A percentile compares a stretch with the other conserved stretches of the same genome.
phyloP scores from a whole-genome alignment of 1,284 basidiomycete species.

The Melampsora larici-populina region DNA sequence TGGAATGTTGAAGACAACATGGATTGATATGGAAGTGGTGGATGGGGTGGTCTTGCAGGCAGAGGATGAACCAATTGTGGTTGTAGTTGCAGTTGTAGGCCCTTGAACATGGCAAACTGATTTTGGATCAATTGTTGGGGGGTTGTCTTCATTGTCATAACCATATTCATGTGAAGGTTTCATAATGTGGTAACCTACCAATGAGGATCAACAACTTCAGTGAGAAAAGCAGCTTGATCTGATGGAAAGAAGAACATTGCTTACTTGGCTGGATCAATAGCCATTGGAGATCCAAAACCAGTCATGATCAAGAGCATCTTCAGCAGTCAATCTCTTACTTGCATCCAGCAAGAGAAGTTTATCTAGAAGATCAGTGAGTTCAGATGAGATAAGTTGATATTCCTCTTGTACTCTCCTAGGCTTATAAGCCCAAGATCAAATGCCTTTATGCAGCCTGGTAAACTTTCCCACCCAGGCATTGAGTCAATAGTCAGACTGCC shows the following conservation, averaged over 20 bases:
- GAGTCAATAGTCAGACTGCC: conserved; percentile 72
- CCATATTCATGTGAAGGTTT: conserved; percentile 80
- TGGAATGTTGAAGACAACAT: no score
- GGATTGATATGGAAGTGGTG: no score
- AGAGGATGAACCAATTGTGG: not conserved
- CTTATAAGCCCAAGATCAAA: conserved; percentile 35
- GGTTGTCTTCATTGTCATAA: conserved; percentile 61
- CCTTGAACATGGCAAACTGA: conserved; percentile 34
- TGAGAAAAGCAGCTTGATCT: conserved; percentile 47
- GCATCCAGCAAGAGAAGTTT: conserved; percentile 60
- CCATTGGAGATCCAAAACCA: conserved; percentile 71
- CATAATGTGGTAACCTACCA: conserved; percentile 67
- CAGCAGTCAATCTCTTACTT: conserved; percentile 58
- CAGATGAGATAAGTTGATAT: conserved; percentile 23
- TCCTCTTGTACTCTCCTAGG: conserved; percentile 24
- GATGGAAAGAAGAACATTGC: conserved; percentile 45
- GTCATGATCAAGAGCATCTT: conserved; percentile 57
- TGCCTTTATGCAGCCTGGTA: conserved; percentile 49
- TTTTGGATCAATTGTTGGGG: conserved; percentile 19
- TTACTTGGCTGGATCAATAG: conserved; percentile 78
- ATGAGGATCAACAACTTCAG: conserved; percentile 34
- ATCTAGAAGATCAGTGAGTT: conserved; percentile 55
- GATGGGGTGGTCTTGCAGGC: no score
- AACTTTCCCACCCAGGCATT: conserved; percentile 72
- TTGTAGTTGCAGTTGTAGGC: conserved; percentile 11